Percentiles rank a stretch among this genome's conserved stretches.
Evolutionary conservation across 2,329 filamentous ascomycete genomes (phyloP).

Genomic region (Aspergillus sp.): DNA sequence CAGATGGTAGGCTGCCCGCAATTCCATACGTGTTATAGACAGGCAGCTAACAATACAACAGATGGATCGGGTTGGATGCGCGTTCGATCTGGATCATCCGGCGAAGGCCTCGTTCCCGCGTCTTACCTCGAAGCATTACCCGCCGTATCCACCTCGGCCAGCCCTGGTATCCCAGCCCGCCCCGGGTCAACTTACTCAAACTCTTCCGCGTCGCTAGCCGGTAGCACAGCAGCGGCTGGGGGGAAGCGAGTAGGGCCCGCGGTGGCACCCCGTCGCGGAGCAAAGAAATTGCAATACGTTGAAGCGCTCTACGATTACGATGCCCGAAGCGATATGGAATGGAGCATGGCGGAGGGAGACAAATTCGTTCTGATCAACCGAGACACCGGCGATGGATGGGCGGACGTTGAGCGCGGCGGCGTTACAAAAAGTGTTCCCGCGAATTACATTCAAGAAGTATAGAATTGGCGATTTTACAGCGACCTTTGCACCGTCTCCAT

Average conservation of each 20-base stretch:
- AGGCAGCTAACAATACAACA: conserved; percentile 44
- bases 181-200: conserved; percentile 77
- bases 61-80: conserved; percentile 92
- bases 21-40: not conserved
- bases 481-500: not conserved
- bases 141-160: conserved; percentile 39
- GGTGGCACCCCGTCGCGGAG: conserved; percentile 84
- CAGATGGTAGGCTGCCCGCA: conserved; percentile 65
- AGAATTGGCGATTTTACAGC: not conserved
- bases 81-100: conserved; percentile 61
- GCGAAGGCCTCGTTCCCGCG: conserved; percentile 81
- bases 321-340: conserved; percentile 81
- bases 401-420: conserved; percentile 90
- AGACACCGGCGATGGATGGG: conserved; percentile 93
- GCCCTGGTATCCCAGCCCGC: conserved; percentile 48
- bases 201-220: conserved; percentile 67
- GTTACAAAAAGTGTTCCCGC: conserved; percentile 86
- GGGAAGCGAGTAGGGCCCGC: conserved; percentile 84
- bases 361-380: conserved; percentile 84
- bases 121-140: conserved; percentile 74
- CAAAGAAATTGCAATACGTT: conserved; percentile 91
- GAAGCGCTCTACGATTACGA: conserved; percentile 91
- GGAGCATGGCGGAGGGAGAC: conserved; percentile 88
- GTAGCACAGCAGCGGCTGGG: conserved; percentile 43
- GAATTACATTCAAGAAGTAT: conserved; percentile 80